These are phyloP conservation scores for Aureobasidium pullulans DNA, from an alignment of 2,329 filamentous ascomycete genomes.

Conservation along the genomic window DNA sequence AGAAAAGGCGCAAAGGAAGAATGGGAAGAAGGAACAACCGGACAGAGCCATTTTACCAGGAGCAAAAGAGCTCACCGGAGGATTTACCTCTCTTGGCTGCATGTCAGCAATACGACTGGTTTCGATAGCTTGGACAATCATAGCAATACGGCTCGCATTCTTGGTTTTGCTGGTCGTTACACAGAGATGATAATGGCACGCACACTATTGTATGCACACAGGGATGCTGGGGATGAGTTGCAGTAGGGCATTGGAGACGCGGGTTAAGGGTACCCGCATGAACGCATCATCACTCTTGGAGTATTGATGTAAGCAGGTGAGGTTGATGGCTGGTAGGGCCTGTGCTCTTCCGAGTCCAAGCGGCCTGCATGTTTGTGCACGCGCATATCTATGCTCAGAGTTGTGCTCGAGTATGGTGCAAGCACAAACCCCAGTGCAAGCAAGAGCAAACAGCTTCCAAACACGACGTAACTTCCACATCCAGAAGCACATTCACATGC, in stretches of 20 bases:
- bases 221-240: background rate
- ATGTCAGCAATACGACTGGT: background rate
- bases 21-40: background rate
- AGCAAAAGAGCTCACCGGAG: background rate
- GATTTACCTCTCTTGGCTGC: background rate
- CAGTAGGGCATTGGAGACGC: background rate
- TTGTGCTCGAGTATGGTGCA: background rate
- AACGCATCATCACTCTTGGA: constrained; percentile 5
- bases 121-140: background rate
- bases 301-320: constrained; percentile 8
- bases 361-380: background rate
- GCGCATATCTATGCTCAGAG: background rate
- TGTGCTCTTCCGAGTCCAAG: background rate
- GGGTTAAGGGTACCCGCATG: constrained; percentile 1
- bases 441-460: constrained; percentile 3
- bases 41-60: background rate
- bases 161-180: background rate
- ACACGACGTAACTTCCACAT: constrained; percentile 9
- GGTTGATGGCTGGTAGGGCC: background rate
- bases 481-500: constrained; percentile 6
- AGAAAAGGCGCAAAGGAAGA: background rate
- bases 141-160: background rate
- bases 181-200: background rate
- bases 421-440: background rate
- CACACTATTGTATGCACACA: background rate